Evolutionary conservation across 495 filamentous ascomycete genomes (phyloP), one percentile per base, ranked within the genome.

Genomic region (Penicillium cataractarum): DNA sequence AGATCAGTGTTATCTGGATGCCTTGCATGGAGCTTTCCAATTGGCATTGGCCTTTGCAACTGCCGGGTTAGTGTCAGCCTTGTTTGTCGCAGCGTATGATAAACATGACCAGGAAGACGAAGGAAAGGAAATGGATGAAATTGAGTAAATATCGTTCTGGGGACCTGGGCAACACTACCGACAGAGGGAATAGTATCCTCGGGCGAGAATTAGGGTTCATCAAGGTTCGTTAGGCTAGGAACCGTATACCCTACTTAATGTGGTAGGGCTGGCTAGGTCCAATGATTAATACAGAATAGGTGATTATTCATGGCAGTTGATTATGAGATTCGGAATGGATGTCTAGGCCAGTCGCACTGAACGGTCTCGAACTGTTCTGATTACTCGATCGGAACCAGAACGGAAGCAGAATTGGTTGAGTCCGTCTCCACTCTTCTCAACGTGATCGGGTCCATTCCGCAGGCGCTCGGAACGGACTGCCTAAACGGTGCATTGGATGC

Each of bases 1-100:
- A 22, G 60, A 57, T 35, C 56, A 32, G 4, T 67, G 60, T 39
- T 58, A 63, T 57, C 12, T 63, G 48, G n/a, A 57, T 55, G 57
- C 60, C 2, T 37, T 67, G 2, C 64, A 62, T 42, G 40, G 57
- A 22, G 42, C 62, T 19, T 64, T 64, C 32, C 10, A 35, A 10
- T 24, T 40, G 29, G 62, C 62, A 17, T n/a, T 55, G 9, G 53
- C 19, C 15, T 51, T 55, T 22, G 50, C 55, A 27, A 29, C 50
- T 29, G 50, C 40, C 13, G 62, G 29, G 22, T 39, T 59, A 9
- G 27, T 49, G 39, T 55, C 56, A 27, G 55, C 56, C 0, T 40
- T 64, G 10, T 48, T 64, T 39, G 29, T 64, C 15, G 40, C 22
- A 22, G 13, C 40, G 3, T 22, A 59, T 32, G 21, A 56, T 29